Evolutionary conservation across 1,284 basidiomycete genomes (phyloP).

Genomic region (Apiotrichum gamsii): DNA sequence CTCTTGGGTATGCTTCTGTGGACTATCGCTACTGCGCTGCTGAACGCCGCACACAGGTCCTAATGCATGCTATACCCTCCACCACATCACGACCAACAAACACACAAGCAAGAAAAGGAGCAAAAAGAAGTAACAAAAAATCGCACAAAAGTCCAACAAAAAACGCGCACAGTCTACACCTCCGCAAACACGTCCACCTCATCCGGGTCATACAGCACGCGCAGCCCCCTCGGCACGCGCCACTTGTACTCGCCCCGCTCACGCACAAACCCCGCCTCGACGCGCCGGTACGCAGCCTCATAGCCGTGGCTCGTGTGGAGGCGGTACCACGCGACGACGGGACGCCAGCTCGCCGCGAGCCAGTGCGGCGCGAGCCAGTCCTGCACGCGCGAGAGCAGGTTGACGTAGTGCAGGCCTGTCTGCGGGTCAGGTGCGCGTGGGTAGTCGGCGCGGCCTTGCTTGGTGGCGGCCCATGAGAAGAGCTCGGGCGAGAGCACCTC

Average conservation of each 20-base stretch:
- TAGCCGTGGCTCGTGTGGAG: background rate
- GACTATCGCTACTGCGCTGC: too few species aligned
- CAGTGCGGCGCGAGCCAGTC: background rate
- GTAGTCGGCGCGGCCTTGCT: background rate
- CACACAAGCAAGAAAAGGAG: too few species aligned
- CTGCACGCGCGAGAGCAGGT: constrained; percentile 5
- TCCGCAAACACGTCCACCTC: too few species aligned
- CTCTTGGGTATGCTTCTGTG: too few species aligned
- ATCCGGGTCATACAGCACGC: background rate
- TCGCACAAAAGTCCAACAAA: too few species aligned
- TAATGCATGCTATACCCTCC: too few species aligned
- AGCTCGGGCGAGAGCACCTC: too few species aligned
- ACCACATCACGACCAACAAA: too few species aligned
- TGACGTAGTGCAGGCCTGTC: constrained; percentile 17
- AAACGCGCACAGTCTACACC: too few species aligned
- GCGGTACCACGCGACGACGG: constrained; percentile 2
- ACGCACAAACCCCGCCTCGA: background rate
- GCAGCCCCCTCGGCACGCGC: background rate
- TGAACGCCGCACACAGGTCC: too few species aligned
- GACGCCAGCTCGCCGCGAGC: background rate
- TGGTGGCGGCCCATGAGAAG: constrained; percentile 12
- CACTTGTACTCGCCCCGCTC: background rate
- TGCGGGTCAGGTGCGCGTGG: constrained; percentile 24
- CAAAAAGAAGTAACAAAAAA: too few species aligned
- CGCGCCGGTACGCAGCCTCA: background rate